Evolutionary conservation across 768 basidiomycete genomes (phyloP), one percentile per base, ranked within the genome.

Genomic region (Amanita jacksonii): DNA sequence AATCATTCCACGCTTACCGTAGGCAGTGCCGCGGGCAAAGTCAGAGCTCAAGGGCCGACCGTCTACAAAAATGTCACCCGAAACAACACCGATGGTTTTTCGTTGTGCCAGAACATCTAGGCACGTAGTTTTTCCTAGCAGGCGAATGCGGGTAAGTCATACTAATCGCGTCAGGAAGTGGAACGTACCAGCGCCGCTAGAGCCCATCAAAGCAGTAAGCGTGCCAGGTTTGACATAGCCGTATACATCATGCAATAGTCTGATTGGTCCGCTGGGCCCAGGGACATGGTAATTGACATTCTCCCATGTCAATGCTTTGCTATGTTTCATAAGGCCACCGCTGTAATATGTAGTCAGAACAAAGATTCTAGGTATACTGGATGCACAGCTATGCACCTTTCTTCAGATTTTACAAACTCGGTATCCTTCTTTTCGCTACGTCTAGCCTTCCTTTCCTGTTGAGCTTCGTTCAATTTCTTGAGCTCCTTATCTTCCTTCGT

Each of bases 161-260:
- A n/a, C n/a, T n/a, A n/a, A n/a, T n/a, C n/a, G n/a, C 13, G 35
- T 13, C 4, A 23, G 22, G 46, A 49, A 8, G 28, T 13, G 2
- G 23, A 19, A 25, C 65, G 53, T 56, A 63, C 80, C 82, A 33
- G 85, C 85, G 41, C 85, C 85, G 47, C 79, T 81, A 10, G 82
- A 82, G 48, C 89, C 89, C 87, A 93, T 89, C 8, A 93, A 69
- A 1, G 88, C 90, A 0, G 89, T 90, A 49, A 91, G 60, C n/a
- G 80, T 87, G 2, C 88, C 90, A 8, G 90, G 90, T 52, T 81
- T 82, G 33, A 88, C 84, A 54, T 79, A 90, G 0, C 88, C 88
- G 49, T 69, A 73, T 13, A 91, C 76, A 50, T 87, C 78, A 52
- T 88, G 76, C 28, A 91, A 71, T 8, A 91, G 66, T 33, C 76